phyloP scores from a whole-genome alignment of 306 rosid species.

The Fagus crenata region DNA sequence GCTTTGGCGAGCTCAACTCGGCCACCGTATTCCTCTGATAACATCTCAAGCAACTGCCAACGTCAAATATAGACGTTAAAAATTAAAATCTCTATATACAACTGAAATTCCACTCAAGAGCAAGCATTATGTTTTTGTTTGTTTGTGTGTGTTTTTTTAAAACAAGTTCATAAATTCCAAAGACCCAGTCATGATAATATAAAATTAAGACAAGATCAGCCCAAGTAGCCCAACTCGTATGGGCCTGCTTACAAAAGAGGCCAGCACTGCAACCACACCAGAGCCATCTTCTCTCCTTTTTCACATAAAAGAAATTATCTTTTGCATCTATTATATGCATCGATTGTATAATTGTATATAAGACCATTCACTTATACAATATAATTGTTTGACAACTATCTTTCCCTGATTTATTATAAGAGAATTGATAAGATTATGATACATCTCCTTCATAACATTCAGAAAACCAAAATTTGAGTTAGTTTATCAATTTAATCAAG shows the following conservation, averaged over 20 bases:
- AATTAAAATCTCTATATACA: background rate
- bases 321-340: too few species aligned
- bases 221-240: background rate
- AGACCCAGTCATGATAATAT: background rate
- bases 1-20: conserved; percentile 62
- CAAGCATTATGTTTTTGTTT: too few species aligned
- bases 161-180: background rate
- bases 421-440: too few species aligned
- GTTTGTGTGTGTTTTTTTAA: too few species aligned
- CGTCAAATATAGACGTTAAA: background rate
- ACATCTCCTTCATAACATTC: too few species aligned
- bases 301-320: too few species aligned
- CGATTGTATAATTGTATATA: too few species aligned
- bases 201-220: background rate
- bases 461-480: background rate
- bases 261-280: background rate
- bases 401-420: too few species aligned
- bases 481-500: background rate
- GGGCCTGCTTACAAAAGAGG: background rate
- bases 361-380: too few species aligned
- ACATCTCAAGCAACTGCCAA: conserved; percentile 67
- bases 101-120: background rate
- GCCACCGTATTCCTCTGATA: conserved; percentile 69
- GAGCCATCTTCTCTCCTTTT: background rate
- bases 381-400: too few species aligned